These are phyloP conservation scores for Leucocoprinus sp. DNA, from an alignment of 768 basidiomycete species.

Conservation along the genomic window DNA sequence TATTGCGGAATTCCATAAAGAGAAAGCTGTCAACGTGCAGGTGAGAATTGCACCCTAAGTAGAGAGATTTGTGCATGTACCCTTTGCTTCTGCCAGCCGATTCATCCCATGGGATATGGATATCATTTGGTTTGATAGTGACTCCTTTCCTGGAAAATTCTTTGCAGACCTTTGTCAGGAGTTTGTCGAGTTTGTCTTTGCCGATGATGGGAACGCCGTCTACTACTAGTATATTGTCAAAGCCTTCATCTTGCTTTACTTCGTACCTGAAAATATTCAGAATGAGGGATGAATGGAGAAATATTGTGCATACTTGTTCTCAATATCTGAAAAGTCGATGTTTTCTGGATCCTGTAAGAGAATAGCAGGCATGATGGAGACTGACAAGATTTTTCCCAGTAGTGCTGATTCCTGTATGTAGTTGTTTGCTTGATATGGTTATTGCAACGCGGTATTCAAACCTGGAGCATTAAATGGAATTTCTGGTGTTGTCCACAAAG, in stretches of 20 bases:
- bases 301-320: slow-evolving; percentile 55
- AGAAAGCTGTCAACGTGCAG: slow-evolving; percentile 45
- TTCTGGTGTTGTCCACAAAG: no score
- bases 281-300: background rate
- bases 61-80: slow-evolving; percentile 33
- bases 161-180: slow-evolving; percentile 74
- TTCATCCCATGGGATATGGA: slow-evolving; percentile 87
- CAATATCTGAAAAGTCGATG: slow-evolving; percentile 86
- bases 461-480: no score
- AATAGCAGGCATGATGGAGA: slow-evolving; percentile 37
- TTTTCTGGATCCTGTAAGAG: slow-evolving; percentile 43
- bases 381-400: slow-evolving; percentile 11
- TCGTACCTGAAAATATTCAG: slow-evolving; percentile 53
- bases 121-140: slow-evolving; percentile 64
- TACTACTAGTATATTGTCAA: slow-evolving; percentile 88
- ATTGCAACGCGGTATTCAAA: no score
- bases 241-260: slow-evolving; percentile 73
- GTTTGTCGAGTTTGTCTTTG: slow-evolving; percentile 71
- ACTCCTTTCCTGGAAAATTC: slow-evolving; percentile 80
- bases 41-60: slow-evolving; percentile 2
- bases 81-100: slow-evolving; percentile 83
- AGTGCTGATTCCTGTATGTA: slow-evolving; percentile 10
- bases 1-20: slow-evolving; percentile 71
- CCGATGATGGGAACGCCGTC: slow-evolving; percentile 92
- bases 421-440: slow-evolving; percentile 12